A percentile compares a stretch with the other conserved stretches of the same genome.
Conservation (phyloP, 2,329 filamentous ascomycete genomes). For the Xylaria sp. region DNA sequence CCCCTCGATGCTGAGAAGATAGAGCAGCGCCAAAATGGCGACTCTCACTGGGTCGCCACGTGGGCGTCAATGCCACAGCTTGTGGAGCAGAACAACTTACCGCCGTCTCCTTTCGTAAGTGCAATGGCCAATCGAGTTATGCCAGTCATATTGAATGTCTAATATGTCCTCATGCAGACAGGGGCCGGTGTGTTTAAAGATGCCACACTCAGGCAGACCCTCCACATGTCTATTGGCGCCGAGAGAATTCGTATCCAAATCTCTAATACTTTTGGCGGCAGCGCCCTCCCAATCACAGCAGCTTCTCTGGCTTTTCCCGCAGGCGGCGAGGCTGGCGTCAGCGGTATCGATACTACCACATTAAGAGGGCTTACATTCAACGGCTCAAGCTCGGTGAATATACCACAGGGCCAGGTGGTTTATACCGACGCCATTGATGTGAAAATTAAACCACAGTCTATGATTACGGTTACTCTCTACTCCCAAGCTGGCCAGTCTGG, state of each 20-base stretch:
- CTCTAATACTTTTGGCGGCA: conserved; percentile 68
- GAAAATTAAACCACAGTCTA: conserved; percentile 53
- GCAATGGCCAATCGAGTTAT: background rate
- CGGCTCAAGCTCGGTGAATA: conserved; percentile 55
- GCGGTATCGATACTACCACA: conserved; percentile 57
- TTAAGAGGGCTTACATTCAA: conserved; percentile 63
- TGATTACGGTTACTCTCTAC: conserved; percentile 65
- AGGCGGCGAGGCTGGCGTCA: conserved; percentile 58
- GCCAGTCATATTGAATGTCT: background rate
- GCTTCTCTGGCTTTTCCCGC: conserved; percentile 62
- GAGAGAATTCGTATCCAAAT: conserved; percentile 65
- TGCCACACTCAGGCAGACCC: conserved; percentile 69
- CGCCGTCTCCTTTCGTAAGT: conserved; percentile 63
- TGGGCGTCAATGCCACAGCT: conserved; percentile 72
- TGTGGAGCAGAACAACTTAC: conserved; percentile 66
- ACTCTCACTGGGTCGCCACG: conserved; percentile 64
- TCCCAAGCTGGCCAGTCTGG: conserved; percentile 60
- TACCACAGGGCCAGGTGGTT: conserved; percentile 61
- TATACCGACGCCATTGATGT: conserved; percentile 68
- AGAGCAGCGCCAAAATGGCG: conserved; percentile 37
- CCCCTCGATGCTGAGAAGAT: conserved; percentile 18
- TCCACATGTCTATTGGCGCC: conserved; percentile 63
- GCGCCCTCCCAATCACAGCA: conserved; percentile 63
- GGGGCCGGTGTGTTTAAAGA: conserved; percentile 60
- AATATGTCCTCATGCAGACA: conserved; percentile 36